Evolutionary conservation across 2,329 filamentous ascomycete genomes (phyloP), one percentile per base, ranked within the genome.

Genomic region (Ophiostoma himal-ulmi): DNA sequence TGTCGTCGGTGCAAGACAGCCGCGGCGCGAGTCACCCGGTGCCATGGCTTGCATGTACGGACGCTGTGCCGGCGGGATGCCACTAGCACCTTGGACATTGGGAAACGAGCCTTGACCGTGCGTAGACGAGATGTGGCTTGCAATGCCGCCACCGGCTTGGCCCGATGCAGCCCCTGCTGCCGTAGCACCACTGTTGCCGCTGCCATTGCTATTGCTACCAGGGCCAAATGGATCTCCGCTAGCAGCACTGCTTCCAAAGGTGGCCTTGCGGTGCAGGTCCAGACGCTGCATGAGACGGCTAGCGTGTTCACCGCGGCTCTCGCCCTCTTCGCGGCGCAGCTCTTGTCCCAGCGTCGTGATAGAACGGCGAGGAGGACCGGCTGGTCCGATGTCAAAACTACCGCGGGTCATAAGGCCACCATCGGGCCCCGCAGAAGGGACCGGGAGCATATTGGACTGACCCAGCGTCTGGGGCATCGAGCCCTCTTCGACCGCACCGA

Each of bases 221-320:
- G 44, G 36, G 6, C 22, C 37, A 22, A 60, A 34, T 1, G 54
- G 14, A 13, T 44, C 69, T 39, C 17, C 34, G 20, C 44, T 48
- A 7, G 10, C 41, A 3, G 10, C 67, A n/a, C 17, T 64, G 6
- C 67, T 65, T 1, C 57, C 66, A 41, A 89, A 86, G 7, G 88
- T 87, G 52, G 89, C 84, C 77, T 94, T 96, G 74, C 94, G 89
- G 78, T 96, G 92, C 71, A 97, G 83, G 78, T 97, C 94, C 64
- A 97, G 85, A 79, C 93, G 97, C 78, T 96, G 92, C 78, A 97
- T 97, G 73, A 98, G 93, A 72, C 94, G 88, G 26, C 92, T 88
- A 10, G 92, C 91, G 78, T 95, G 93, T 72, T 96, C 93, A 72
- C 91, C 86, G 71, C 89, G 86, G 73, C 88, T 88, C 76, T 95